Conservation (phyloP, 352 stramenopile species). For the Blastocystis sp. region DNA sequence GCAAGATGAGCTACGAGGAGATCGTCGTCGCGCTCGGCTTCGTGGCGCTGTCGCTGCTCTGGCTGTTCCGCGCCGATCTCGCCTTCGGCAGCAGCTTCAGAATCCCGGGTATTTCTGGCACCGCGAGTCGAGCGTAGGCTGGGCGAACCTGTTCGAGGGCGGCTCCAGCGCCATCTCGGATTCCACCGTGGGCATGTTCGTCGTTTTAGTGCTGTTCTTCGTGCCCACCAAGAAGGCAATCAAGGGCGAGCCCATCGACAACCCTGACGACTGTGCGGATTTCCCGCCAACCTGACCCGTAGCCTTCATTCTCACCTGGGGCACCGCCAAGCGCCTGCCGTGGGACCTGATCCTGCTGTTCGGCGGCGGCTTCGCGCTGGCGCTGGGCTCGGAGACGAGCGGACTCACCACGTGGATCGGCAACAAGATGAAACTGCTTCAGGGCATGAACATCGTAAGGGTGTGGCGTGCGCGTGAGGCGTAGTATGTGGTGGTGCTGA, state of each 20-base stretch:
- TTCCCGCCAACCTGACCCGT: neutral
- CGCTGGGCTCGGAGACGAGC: conserved; percentile 17
- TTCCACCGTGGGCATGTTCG: conserved; percentile 52
- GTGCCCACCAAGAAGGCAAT: conserved; percentile 54
- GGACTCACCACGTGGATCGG: conserved; percentile 49
- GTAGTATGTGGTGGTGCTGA: conserved; percentile 22
- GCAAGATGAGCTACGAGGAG: conserved; percentile 63
- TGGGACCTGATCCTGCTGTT: conserved; percentile 68
- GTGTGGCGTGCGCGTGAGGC: neutral
- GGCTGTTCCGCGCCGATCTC: conserved; percentile 64
- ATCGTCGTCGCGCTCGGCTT: conserved; percentile 44
- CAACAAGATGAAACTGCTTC: conserved; percentile 7
- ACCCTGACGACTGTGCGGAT: conserved; percentile 16
- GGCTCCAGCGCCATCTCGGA: conserved; percentile 1
- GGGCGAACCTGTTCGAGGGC: conserved; percentile 41
- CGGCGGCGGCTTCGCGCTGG: conserved; percentile 64
- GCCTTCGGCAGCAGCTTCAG: conserved; percentile 53
- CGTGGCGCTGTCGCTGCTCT: conserved; percentile 32
- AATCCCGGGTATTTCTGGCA: conserved; percentile 11
- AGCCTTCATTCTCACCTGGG: conserved; percentile 67
- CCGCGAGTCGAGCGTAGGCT: conserved; percentile 18
- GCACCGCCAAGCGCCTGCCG: conserved; percentile 59
- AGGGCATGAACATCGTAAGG: conserved; percentile 32
- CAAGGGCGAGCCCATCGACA: conserved; percentile 11
- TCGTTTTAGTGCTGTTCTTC: conserved; percentile 61